Evolutionary conservation across 805 yeast genomes (phyloP).

Genomic region (Yarrowia sp.): DNA sequence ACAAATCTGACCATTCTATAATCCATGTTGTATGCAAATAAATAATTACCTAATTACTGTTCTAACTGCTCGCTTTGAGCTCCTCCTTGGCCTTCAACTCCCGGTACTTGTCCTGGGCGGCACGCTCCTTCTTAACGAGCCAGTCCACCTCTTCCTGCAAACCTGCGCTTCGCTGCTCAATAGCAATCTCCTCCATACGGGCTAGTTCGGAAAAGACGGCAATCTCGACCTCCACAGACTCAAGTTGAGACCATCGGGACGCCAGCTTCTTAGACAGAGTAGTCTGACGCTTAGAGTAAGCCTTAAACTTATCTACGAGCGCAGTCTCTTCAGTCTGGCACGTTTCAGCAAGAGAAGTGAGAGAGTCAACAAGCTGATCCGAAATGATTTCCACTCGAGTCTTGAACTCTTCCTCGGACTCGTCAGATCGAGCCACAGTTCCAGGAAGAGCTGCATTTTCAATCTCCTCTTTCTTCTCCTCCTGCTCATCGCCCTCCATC

Average conservation of each 20-base stretch:
- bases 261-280: conserved; percentile 42
- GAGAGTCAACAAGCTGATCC: conserved; percentile 38
- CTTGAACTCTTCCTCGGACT: conserved; percentile 14
- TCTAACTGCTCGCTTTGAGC: neutral
- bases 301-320: conserved; percentile 48
- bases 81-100: conserved; percentile 39
- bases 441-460: neutral
- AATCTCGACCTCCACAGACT: conserved; percentile 38
- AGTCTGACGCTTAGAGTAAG: conserved; percentile 49
- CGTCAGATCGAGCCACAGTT: neutral
- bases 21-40: neutral
- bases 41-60: neutral
- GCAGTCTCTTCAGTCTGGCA: conserved; percentile 50
- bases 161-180: conserved; percentile 40
- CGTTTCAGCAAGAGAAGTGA: conserved; percentile 41
- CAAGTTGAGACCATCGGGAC: conserved; percentile 42
- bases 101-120: conserved; percentile 44
- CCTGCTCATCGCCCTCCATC: conserved; percentile 42
- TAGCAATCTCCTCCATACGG: conserved; percentile 44
- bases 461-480: neutral
- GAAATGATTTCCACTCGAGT: conserved; percentile 40
- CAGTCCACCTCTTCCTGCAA: conserved; percentile 46
- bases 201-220: conserved; percentile 41
- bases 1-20: too few species aligned
- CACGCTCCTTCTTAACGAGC: conserved; percentile 44